Conservation (phyloP, 179 eudicot species). For the Pouteria campechiana region DNA sequence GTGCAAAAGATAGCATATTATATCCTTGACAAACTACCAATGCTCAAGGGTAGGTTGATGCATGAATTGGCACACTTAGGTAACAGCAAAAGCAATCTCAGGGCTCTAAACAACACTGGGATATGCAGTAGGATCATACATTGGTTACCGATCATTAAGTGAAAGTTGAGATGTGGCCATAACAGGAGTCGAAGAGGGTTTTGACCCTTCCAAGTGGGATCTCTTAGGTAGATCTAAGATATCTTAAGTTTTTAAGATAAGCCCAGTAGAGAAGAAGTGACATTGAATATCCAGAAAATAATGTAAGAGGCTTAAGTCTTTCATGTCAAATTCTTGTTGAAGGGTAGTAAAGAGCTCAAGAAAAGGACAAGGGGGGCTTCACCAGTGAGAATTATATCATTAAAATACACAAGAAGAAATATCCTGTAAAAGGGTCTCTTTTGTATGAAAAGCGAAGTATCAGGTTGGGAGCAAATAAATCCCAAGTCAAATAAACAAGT, state of each 20-base stretch:
- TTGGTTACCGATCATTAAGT: background rate
- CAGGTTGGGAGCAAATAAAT: background rate
- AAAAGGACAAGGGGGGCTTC: too few relatives aligned
- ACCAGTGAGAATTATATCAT: background rate
- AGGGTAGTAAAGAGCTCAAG: background rate
- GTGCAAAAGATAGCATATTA: background rate
- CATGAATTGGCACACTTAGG: slow-evolving; percentile 4
- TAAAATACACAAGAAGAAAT: background rate
- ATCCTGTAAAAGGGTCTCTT: too few relatives aligned
- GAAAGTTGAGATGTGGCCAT: background rate
- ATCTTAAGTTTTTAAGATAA: background rate
- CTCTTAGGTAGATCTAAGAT: background rate
- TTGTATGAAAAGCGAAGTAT: background rate
- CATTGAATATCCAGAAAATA: background rate
- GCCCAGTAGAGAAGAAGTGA: background rate
- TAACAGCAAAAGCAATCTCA: background rate
- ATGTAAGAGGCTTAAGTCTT: background rate
- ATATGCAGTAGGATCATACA: background rate
- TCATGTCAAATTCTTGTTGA: background rate
- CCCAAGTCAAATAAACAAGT: background rate
- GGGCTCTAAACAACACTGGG: background rate
- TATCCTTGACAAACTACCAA: background rate
- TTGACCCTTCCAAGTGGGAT: background rate
- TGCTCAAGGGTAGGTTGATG: background rate
- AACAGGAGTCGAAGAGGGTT: background rate